Base-by-base conservation (phyloP, 139 green algal genomes). In the Tetradesmus obliquus region DNA sequence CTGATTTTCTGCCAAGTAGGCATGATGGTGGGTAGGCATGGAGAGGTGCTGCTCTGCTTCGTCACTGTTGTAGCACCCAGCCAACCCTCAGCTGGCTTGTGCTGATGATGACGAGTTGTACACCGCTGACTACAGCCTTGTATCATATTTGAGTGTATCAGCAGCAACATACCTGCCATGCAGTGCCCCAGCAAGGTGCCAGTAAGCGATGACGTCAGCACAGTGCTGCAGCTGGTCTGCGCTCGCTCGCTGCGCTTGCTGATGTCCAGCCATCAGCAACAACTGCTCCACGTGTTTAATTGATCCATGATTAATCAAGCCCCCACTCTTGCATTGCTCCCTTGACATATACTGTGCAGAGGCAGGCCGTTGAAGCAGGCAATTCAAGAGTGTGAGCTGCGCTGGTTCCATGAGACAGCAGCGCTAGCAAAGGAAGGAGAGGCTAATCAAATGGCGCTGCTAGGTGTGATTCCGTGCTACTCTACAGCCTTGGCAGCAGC, bases 361-460 rank as follows among this genome's bases (percentile, higher is more conserved):
- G 69, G 86, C 71, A 32, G 86, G 19, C 53, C 86, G 45, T 9
- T 90, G 17, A 83, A 71, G 51, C 53, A 90, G 58, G 86, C 86
- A 10, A 90, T 90, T 24, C 69, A 90, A 53, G 86, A 90, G 51
- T 90, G 86, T 24, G 86, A 90, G 53, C 53, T 90, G 69, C 86
- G 86, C 53, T 90, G 86, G 86, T 90, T 90, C 24, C 86, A 90
- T 13, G 86, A 90, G 22, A 90, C 86, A 20, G 76, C 76, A 71
- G 86, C 54, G 13, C 3, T 24, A 84, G 86, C 86, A 24, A 32
- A 22, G 10, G 86, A 90, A 22, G 86, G 86, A 10, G 86, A 90
- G 13, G 86, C 86, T 0, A 83, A 90, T 17, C 86, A 90, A 7
- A 90, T 90, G 86, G 86, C 71, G 1, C 71, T 90, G 53, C 53